These are phyloP conservation scores for Umbellularia californica DNA, from an alignment of 164 flowering plant genomes.

Conservation along the genomic window DNA sequence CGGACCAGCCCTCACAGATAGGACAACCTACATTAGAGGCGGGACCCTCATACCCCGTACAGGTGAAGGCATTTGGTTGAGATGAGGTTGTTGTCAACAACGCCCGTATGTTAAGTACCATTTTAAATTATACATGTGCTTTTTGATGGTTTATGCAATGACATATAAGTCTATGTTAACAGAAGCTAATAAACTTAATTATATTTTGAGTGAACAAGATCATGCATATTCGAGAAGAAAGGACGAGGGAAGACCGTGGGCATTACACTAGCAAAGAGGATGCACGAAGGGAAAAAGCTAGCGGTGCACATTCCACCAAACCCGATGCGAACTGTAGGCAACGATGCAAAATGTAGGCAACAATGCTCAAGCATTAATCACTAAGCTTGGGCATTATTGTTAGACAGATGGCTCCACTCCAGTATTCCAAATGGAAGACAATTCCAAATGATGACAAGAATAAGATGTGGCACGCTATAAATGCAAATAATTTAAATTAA, in stretches of 20 bases:
- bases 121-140: background rate
- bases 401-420: background rate
- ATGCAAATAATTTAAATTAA: background rate
- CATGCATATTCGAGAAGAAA: background rate
- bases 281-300: too few species aligned
- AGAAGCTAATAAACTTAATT: too few species aligned
- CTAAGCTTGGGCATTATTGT: background rate
- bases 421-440: too few species aligned
- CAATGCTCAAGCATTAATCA: background rate
- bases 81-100: background rate
- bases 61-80: background rate
- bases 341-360: too few species aligned
- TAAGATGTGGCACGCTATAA: too few species aligned
- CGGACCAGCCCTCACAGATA: too few species aligned
- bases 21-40: too few species aligned
- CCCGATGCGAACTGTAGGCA: too few species aligned
- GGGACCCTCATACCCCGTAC: background rate
- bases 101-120: background rate
- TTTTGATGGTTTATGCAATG: background rate
- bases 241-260: background rate
- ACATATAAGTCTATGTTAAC: background rate
- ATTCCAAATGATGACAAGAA: too few species aligned
- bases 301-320: too few species aligned
- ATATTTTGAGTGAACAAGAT: too few species aligned
- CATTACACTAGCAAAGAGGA: too few species aligned